Evolutionary conservation across 352 stramenopile genomes (phyloP), one percentile per base, ranked within the genome.

Genomic region (Phytopythium helicoides): DNA sequence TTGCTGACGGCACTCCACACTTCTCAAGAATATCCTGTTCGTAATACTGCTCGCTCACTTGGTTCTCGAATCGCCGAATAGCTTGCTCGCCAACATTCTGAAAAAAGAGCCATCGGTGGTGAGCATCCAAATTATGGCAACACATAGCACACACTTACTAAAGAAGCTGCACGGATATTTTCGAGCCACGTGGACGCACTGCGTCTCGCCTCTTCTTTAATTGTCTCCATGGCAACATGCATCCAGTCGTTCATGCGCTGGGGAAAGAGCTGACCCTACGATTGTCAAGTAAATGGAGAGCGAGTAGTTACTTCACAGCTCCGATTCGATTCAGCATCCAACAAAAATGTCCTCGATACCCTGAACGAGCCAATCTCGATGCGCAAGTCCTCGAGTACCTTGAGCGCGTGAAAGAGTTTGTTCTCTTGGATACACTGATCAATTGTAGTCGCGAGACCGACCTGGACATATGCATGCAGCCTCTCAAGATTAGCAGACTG

Each of bases 221-320:
- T 86, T 7, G 74, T 85, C 36, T 72, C 64, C 68, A 89, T 79
- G 1, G 81, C 76, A 12, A 73, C 66, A 39, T 86, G 72, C 67
- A 89, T 89, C 81, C 81, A 92, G 47, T 86, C 77, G 54, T 85
- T 88, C 70, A 89, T 88, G 22, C 77, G 74, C 53, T 87, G 74
- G 8, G 77, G 78, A 55, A 92, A 89, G 33, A 87, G 49, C 62
- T 84, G 76, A n/a, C 81, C 78, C 81, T 89, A 56, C 3, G 33
- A 14, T n/a, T 4, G 19, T 6, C 11, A 28, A 42, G 31, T 3
- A 47, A 40, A 9, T 3, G 18, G 38, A 19, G 28, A 15, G 22
- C 21, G 39, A 1, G 9, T 11, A 48, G 15, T 26, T 8, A 10
- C 0, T 26, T 38, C 14, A 22, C 25, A 31, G 22, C 21, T 5